Conservation (phyloP, 768 basidiomycete genomes). For the Termitomyces sp. region DNA sequence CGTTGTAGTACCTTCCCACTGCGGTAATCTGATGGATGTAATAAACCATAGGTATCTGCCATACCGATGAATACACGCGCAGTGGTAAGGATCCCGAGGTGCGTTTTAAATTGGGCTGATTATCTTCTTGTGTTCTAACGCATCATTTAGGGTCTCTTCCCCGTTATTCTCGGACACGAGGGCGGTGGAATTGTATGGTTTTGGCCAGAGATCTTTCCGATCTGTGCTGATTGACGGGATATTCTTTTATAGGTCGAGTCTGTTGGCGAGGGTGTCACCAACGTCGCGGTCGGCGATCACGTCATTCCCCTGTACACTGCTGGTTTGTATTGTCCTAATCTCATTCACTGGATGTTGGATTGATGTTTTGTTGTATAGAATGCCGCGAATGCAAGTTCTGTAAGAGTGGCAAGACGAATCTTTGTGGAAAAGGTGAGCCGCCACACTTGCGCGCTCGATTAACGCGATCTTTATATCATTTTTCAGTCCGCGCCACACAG, state of each 20-base stretch:
- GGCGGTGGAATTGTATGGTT: conserved; percentile 81
- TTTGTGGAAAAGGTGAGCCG: conserved; percentile 86
- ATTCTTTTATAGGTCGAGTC: conserved; percentile 82
- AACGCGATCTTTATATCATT: not conserved
- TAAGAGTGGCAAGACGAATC: conserved; percentile 96
- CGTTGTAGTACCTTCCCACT: not conserved
- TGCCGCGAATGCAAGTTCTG: conserved; percentile 99
- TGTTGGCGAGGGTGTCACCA: conserved; percentile 94
- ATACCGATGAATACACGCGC: conserved; percentile 97
- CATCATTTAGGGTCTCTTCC: conserved; percentile 72
- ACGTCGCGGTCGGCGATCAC: conserved; percentile 80
- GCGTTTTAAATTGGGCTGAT: conserved; percentile 10
- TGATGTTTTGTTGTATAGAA: conserved; percentile 43
- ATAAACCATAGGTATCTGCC: conserved; percentile 79
- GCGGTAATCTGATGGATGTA: not conserved
- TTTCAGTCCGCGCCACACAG: conserved; percentile 84
- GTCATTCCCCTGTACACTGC: conserved; percentile 97
- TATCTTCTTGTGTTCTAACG: not conserved
- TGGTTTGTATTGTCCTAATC: conserved; percentile 42
- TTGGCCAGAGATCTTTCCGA: not conserved
- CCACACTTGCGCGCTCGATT: not conserved
- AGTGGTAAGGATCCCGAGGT: conserved; percentile 97
- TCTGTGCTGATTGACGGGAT: conserved; percentile 16
- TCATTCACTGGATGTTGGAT: not conserved
- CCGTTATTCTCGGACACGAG: conserved; percentile 93